Evolutionary conservation across 306 rosid genomes (phyloP), one percentile per base, ranked within the genome.

Genomic region (Senna tora): DNA sequence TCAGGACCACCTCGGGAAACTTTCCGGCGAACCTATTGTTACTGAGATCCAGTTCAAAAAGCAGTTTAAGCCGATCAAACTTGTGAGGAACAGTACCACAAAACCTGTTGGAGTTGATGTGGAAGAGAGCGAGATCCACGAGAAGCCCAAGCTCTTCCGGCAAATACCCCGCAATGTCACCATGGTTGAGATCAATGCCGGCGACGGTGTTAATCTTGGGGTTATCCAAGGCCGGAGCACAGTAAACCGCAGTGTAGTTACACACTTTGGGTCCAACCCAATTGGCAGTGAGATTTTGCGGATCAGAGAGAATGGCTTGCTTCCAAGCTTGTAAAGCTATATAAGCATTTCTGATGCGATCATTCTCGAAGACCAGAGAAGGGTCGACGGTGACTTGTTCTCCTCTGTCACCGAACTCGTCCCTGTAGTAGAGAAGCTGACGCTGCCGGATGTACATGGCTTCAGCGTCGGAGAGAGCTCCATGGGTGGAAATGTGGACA

Each of bases 381-480:
- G 84, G 79, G 54, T 80, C 81, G 32, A 71, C 42, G 1, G 60
- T 83, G 5, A 87, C 84, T 0, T 77, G 42, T 75, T 92, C 97
- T 2, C 92, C 92, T 9, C 96, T 81, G 82, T 89, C 97, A 2
- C 91, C 93, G 36, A 82, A 89, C 85, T 86, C 96, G 39, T 92
- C 96, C 32, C 86, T 78, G 86, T 89, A 91, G 83, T 80, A 87
- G 2, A 91, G 96, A 45, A 91, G 92, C 64, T 91, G 96, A 4
- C 96, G 90, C 17, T 87, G 84, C 47, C 71, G 72, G 79, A 87
- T 84, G 81, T 80, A 84, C 56, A 16, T 47, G 60, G 84, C 78
- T 59, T 86, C 89, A 0, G 84, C 79, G 64, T 79, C 84, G 7
- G 78, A 67, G 86, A 82, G 88, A 10, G 64, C 42, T 12, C 83